These are phyloP conservation scores for Galerina sulciceps DNA, from an alignment of 768 basidiomycete genomes.

Conservation along the genomic window DNA sequence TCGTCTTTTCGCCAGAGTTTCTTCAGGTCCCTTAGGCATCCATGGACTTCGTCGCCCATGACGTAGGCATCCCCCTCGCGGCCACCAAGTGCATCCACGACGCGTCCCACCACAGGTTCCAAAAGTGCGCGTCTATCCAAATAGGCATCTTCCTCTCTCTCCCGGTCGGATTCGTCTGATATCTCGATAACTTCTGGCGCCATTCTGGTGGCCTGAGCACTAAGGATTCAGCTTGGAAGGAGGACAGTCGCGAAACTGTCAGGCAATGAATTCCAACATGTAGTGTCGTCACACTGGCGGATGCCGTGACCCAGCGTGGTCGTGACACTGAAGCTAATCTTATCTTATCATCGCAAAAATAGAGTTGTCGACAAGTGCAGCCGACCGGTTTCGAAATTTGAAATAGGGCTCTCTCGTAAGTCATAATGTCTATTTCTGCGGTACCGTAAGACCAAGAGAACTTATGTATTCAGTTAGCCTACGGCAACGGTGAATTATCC, in stretches of 20 bases:
- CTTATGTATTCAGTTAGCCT: not conserved
- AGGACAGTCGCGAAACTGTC: not conserved
- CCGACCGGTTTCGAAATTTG: not conserved
- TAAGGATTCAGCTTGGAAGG: not conserved
- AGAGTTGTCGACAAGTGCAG: not conserved
- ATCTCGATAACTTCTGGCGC: constrained; percentile 39
- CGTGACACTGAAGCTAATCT: constrained; percentile 4
- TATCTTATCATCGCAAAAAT: constrained; percentile 13
- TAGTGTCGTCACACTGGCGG: not conserved
- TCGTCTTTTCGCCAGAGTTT: constrained; percentile 97
- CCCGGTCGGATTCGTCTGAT: constrained; percentile 33
- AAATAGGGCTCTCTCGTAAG: constrained; percentile 9
- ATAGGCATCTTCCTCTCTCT: constrained; percentile 27
- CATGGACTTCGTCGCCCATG: constrained; percentile 80
- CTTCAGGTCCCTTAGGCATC: constrained; percentile 93
- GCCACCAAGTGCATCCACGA: constrained; percentile 84
- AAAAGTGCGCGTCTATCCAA: constrained; percentile 58
- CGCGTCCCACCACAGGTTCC: constrained; percentile 69
- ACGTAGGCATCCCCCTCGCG: constrained; percentile 68
- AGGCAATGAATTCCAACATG: not conserved
- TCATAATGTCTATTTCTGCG: not conserved
- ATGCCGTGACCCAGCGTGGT: constrained; percentile 11
- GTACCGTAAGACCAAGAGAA: not conserved
- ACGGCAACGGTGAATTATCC: not conserved
- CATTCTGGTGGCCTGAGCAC: not conserved